phyloP scores from a whole-genome alignment of 148 eudicot genomes.

The Gaultheria prostrata region DNA sequence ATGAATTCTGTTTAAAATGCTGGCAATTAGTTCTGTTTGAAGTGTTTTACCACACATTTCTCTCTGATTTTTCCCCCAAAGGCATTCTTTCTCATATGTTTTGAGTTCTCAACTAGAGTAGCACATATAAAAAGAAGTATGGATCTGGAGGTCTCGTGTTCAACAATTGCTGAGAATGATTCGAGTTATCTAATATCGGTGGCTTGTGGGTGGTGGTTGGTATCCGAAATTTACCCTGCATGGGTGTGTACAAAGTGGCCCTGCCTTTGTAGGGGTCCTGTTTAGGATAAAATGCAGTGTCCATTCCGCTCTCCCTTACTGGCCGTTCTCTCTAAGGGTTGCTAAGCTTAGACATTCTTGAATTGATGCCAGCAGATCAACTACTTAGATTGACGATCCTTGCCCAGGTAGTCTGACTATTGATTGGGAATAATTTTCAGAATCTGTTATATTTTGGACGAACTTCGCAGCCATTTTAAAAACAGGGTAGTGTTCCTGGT shows the following conservation, averaged over 20 bases:
- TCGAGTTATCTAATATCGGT: background rate
- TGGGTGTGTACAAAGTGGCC: background rate
- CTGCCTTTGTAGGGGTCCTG: background rate
- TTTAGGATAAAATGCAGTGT: background rate
- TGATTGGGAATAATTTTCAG: background rate
- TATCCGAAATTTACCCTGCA: background rate
- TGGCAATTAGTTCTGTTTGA: background rate
- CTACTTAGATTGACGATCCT: background rate
- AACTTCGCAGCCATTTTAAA: background rate
- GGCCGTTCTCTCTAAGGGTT: background rate
- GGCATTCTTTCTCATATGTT: background rate
- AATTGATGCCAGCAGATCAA: background rate
- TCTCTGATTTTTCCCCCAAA: background rate
- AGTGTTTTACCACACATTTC: background rate
- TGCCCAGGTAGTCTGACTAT: background rate
- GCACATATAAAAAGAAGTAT: background rate
- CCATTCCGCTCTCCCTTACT: background rate
- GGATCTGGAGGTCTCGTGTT: background rate
- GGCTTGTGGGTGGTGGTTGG: background rate
- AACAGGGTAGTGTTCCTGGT: constrained; percentile 1
- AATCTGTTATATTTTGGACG: background rate
- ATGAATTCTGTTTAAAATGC: background rate
- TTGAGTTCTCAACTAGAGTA: background rate
- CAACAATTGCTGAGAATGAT: background rate
- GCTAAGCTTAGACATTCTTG: background rate